Evolutionary conservation across 805 yeast species (phyloP), one percentile per base, ranked within the genome.

Genomic region (Jamesozyma jinghongensis): DNA sequence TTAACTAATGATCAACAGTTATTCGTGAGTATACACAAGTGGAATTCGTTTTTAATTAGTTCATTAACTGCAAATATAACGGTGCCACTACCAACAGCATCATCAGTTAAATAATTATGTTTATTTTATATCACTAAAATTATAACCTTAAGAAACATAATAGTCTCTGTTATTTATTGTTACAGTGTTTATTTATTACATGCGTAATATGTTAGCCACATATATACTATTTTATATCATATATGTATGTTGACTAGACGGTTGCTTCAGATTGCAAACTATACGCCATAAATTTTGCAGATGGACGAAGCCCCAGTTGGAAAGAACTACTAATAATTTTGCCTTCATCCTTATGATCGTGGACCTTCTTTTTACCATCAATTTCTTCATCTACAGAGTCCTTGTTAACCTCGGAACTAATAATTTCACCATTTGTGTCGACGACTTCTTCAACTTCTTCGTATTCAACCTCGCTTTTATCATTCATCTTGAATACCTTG

Each of bases 241-340:
- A 14, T 36, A 16, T 36, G 13, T 3, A 27, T 18, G n/a, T n/a
- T n/a, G 26, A 22, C 10, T n/a, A 18, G 26, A 34, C 25, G 19
- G 16, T n/a, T 26, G 20, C 28, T 20, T 28, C 31, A 17, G 25
- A 12, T 19, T 19, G 22, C 17, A 58, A 45, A 56, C 71, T 76
- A 73, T 75, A 77, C 2, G 85, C 84, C 55, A 86, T 60, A 56
- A 83, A 87, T 54, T 71, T 70, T 3, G 87, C 85, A 38, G 84
- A 74, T 53, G 86, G 94, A 3, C 92, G 40, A 53, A 70, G 39
- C 5, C 61, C 61, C 12, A 52, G 32, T 5, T 50, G 49, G 37
- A 49, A 55, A 3, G 62, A 43, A 7, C 51, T 53, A 2, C 55
- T 53, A 3, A 56, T 45, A 19, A 42, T 45, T 19, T 50, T 58